Conservation (phyloP, 768 basidiomycete species). For the Lactarius quietus region DNA sequence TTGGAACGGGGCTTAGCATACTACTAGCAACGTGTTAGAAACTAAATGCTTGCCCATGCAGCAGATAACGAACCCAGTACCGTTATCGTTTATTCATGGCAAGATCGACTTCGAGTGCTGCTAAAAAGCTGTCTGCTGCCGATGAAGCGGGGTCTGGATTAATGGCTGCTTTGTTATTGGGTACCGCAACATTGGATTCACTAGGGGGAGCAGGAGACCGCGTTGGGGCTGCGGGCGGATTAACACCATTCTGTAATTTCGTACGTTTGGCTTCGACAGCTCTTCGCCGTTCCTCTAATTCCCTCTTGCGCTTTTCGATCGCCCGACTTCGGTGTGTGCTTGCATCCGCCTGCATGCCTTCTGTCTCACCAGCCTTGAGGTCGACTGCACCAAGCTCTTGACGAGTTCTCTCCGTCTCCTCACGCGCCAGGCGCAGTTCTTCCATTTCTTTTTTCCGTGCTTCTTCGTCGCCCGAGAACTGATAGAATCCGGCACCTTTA, state of each 20-base stretch:
- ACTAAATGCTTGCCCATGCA: neutral
- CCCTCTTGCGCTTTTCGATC: constrained; percentile 70
- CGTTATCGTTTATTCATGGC: constrained; percentile 32
- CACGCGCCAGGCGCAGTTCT: constrained; percentile 60
- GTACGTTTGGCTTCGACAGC: constrained; percentile 64
- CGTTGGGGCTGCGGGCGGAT: constrained; percentile 8
- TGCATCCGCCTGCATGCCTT: constrained; percentile 59
- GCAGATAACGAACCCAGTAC: neutral
- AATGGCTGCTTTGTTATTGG: constrained; percentile 22
- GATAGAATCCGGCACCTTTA: constrained; percentile 88
- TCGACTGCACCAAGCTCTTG: constrained; percentile 60
- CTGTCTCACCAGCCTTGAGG: constrained; percentile 64
- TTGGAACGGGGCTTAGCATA: constrained; percentile 10
- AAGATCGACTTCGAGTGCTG: constrained; percentile 62
- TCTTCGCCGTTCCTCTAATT: constrained; percentile 61
- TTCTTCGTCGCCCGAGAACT: constrained; percentile 85
- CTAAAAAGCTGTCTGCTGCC: constrained; percentile 63
- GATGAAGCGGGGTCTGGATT: constrained; percentile 20
- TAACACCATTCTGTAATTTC: constrained; percentile 40
- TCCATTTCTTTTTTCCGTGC: constrained; percentile 78
- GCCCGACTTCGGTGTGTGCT: constrained; percentile 45
- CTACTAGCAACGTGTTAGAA: constrained; percentile 5
- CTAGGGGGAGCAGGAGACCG: constrained; percentile 14
- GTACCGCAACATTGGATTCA: constrained; percentile 2
- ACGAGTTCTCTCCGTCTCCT: constrained; percentile 65